A percentile compares a stretch with the other conserved stretches of the same genome.
These are phyloP conservation scores for Boletus smithii DNA, from an alignment of 1,284 basidiomycete genomes.

Conservation along the genomic window DNA sequence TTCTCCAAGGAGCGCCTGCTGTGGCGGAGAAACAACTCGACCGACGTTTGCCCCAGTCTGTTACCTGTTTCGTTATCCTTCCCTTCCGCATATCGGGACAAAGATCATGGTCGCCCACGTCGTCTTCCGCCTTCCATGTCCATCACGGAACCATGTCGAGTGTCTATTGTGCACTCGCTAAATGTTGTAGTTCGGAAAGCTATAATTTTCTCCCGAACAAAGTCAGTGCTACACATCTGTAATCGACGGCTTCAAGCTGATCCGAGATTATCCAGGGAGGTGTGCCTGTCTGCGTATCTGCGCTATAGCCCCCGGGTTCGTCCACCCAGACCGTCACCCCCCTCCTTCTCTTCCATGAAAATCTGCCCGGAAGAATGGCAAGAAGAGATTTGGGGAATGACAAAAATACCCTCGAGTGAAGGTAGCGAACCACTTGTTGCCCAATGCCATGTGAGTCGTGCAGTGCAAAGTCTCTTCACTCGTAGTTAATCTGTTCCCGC, in stretches of 20 bases:
- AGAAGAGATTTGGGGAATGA: constrained; percentile 46
- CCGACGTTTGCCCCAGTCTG: constrained; percentile 40
- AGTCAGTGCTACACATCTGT: constrained; percentile 17
- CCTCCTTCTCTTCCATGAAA: constrained; percentile 50
- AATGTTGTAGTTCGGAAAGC: constrained; percentile 41
- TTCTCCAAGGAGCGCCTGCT: constrained; percentile 36
- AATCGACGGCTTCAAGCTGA: constrained; percentile 10
- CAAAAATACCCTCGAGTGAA: constrained; percentile 23
- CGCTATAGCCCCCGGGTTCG: constrained; percentile 52
- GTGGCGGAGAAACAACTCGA: constrained; percentile 38
- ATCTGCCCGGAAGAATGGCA: constrained; percentile 60
- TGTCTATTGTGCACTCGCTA: constrained; percentile 44
- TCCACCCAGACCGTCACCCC: constrained; percentile 45
- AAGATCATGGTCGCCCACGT: constrained; percentile 14
- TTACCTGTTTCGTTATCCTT: constrained; percentile 49
- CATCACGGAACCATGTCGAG: constrained; percentile 32
- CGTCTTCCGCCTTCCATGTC: constrained; percentile 54
- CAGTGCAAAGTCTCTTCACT: background rate
- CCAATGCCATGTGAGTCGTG: constrained; percentile 47
- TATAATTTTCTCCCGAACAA: constrained; percentile 29
- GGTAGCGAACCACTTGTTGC: constrained; percentile 28
- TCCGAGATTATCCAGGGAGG: constrained; percentile 36
- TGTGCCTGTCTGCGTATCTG: constrained; percentile 30
- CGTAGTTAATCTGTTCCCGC: constrained; percentile 1
- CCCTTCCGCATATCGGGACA: constrained; percentile 45